These are phyloP conservation scores for Thalassiosira livingstoniorum DNA, from an alignment of 352 stramenopile genomes.

Conservation along the genomic window DNA sequence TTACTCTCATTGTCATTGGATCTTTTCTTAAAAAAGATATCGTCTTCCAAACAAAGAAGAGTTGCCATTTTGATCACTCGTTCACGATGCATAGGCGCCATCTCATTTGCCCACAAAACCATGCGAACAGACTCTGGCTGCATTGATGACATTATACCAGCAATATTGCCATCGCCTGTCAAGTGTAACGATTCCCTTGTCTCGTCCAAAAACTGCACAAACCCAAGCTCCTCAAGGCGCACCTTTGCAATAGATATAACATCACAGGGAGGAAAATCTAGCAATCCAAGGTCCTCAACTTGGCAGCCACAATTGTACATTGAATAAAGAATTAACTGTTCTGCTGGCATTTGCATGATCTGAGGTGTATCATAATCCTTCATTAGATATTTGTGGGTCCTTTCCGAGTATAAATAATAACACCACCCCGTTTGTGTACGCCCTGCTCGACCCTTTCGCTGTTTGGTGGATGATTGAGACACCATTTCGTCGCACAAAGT, in stretches of 20 bases:
- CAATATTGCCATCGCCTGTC: constrained; percentile 11
- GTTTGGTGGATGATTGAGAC: constrained; percentile 67
- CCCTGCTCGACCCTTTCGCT: constrained; percentile 88
- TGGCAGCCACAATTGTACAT: constrained; percentile 6
- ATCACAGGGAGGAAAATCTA: not conserved
- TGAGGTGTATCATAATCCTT: constrained; percentile 90
- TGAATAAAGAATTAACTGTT: constrained; percentile 93
- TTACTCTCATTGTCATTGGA: too few species aligned
- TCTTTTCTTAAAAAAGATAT: too few species aligned
- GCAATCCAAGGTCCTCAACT: constrained; percentile 8
- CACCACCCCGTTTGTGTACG: constrained; percentile 91
- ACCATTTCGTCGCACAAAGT: constrained; percentile 85
- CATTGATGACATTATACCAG: constrained; percentile 10
- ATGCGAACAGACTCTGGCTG: constrained; percentile 5
- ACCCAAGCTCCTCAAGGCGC: constrained; percentile 12
- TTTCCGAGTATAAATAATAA: constrained; percentile 90
- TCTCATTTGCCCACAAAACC: constrained; percentile 7
- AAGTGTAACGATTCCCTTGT: not conserved
- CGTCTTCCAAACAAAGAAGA: constrained; percentile 7
- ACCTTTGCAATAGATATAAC: not conserved
- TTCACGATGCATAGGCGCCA: constrained; percentile 4
- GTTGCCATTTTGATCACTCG: constrained; percentile 17
- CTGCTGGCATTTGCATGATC: constrained; percentile 94
- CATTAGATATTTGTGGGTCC: constrained; percentile 88
- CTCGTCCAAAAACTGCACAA: constrained; percentile 5